A percentile compares a stretch with the other conserved stretches of the same genome.
These are phyloP conservation scores for Podospora anserina DNA, from an alignment of 495 filamentous ascomycete species.

Conservation along the genomic window DNA sequence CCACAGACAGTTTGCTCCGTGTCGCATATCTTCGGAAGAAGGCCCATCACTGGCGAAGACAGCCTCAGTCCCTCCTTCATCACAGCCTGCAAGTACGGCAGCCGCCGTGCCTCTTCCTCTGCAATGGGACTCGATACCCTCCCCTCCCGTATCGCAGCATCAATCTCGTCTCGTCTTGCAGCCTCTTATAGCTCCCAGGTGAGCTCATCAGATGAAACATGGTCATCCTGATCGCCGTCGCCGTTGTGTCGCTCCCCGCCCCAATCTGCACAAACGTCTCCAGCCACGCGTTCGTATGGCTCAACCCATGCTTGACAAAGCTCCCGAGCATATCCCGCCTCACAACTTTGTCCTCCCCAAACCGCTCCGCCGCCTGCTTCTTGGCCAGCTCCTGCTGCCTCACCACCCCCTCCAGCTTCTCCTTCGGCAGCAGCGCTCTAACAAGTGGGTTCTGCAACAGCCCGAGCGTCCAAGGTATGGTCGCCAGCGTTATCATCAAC, in stretches of 20 bases:
- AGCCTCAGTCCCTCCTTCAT: conserved; percentile 51
- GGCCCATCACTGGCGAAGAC: conserved; percentile 35
- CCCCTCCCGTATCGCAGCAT: conserved; percentile 35
- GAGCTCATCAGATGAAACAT: conserved; percentile 52
- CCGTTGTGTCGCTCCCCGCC: conserved; percentile 64
- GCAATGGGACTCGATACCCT: conserved; percentile 37
- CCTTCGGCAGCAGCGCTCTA: conserved; percentile 53
- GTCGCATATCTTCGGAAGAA: conserved; percentile 52
- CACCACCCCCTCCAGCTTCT: conserved; percentile 44
- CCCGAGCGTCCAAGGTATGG: conserved; percentile 27
- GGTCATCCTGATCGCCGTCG: conserved; percentile 54
- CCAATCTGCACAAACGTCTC: conserved; percentile 45
- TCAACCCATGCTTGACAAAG: conserved; percentile 33
- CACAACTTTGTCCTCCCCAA: conserved; percentile 11
- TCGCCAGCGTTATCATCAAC: conserved; percentile 25
- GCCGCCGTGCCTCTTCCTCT: conserved; percentile 38
- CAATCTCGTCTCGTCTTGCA: conserved; percentile 62
- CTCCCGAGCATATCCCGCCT: conserved; percentile 38
- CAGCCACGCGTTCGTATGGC: conserved; percentile 30
- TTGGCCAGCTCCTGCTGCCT: conserved; percentile 31
- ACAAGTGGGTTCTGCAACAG: conserved; percentile 28
- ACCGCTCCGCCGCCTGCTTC: conserved; percentile 34
- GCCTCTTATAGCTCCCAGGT: conserved; percentile 44
- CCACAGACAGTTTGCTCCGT: conserved; percentile 43
- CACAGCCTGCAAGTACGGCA: conserved; percentile 48